These are phyloP conservation scores for Sugiyamaella castrensis DNA, from an alignment of 1,139 yeast genomes.

Conservation along the genomic window DNA sequence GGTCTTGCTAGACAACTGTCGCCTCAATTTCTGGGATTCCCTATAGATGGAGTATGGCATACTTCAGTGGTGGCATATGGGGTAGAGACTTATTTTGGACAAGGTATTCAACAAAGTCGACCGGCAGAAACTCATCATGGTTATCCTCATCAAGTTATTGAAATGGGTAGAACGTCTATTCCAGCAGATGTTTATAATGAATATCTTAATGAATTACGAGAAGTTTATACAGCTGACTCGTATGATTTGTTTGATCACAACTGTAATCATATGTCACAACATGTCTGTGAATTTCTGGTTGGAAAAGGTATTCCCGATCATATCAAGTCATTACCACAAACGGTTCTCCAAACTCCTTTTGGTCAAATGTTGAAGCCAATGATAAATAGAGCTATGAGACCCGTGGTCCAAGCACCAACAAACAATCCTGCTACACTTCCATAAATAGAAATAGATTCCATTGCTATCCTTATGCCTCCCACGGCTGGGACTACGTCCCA, in stretches of 20 bases:
- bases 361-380: slow-evolving; percentile 49
- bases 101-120: slow-evolving; percentile 50
- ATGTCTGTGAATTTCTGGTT: slow-evolving; percentile 55
- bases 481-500: too few relatives aligned
- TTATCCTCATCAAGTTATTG: slow-evolving; percentile 50
- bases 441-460: too few relatives aligned
- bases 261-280: slow-evolving; percentile 67
- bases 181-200: slow-evolving; percentile 53
- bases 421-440: slow-evolving; percentile 11
- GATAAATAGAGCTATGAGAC: slow-evolving; percentile 31
- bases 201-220: slow-evolving; percentile 49
- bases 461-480: too few relatives aligned
- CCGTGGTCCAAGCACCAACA: slow-evolving; percentile 22
- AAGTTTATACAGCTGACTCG: slow-evolving; percentile 46
- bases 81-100: slow-evolving; percentile 58
- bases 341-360: slow-evolving; percentile 58
- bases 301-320: slow-evolving; percentile 50
- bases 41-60: slow-evolving; percentile 63
- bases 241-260: slow-evolving; percentile 65
- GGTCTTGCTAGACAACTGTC: slow-evolving; percentile 42
- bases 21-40: slow-evolving; percentile 35
- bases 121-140: slow-evolving; percentile 65
- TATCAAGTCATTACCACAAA: slow-evolving; percentile 53
- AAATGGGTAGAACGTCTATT: slow-evolving; percentile 53
- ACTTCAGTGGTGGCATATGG: slow-evolving; percentile 58